A percentile compares a stretch with the other conserved stretches of the same genome.
Conservation (phyloP, 176 grass and related monocot species). For the Canna indica region DNA sequence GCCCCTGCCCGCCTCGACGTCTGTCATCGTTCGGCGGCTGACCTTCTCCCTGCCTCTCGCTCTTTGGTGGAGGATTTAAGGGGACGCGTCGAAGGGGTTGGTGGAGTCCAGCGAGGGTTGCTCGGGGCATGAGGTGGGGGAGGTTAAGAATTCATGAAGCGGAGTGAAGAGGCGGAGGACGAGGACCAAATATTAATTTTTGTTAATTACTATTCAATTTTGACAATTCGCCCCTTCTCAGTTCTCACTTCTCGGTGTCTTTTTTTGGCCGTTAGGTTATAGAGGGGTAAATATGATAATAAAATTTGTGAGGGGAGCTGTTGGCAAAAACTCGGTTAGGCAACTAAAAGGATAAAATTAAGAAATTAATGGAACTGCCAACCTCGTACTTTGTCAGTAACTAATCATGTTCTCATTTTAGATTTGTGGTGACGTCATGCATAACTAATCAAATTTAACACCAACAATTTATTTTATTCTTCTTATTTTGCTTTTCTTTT, state of each 20-base stretch:
- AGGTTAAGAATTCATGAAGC: background rate
- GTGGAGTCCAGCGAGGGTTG: slow-evolving; percentile 15
- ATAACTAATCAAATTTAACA: too few relatives aligned
- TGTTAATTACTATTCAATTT: background rate
- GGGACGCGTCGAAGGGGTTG: background rate
- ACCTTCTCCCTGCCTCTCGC: background rate
- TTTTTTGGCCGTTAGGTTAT: too few relatives aligned
- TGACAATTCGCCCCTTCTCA: background rate
- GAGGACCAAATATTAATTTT: background rate
- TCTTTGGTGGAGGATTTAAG: background rate
- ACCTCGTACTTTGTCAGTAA: too few relatives aligned
- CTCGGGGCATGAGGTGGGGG: background rate
- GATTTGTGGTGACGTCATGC: too few relatives aligned
- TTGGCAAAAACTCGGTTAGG: too few relatives aligned
- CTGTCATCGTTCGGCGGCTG: background rate
- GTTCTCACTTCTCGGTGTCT: too few relatives aligned
- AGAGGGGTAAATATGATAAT: too few relatives aligned
- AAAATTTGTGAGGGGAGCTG: too few relatives aligned
- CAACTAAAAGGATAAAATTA: too few relatives aligned
- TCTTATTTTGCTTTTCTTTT: background rate
- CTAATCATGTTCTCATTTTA: too few relatives aligned
- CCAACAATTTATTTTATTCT: too few relatives aligned
- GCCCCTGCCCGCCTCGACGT: slow-evolving; percentile 7
- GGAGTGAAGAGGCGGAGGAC: background rate
- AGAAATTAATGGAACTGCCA: too few relatives aligned